A percentile compares a stretch with the other conserved stretches of the same genome.
phyloP scores from a whole-genome alignment of 1,139 yeast species.

The Candida tetrigidarum region DNA sequence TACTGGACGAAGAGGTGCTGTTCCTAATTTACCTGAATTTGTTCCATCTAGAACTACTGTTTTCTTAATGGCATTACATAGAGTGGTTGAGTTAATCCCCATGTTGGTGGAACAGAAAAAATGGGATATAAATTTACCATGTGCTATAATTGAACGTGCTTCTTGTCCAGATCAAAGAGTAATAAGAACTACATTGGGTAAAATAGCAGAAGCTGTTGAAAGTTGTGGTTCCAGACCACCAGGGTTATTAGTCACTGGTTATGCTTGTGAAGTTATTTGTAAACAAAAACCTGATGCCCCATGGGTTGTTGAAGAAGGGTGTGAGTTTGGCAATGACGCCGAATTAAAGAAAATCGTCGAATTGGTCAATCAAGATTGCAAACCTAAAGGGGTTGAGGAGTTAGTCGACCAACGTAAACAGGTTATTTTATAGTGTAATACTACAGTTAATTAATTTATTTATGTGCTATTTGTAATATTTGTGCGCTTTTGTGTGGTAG shows the following conservation, averaged over 20 bases:
- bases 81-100: conserved; percentile 71
- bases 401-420: not conserved
- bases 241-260: conserved; percentile 83
- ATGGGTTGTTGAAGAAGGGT: conserved; percentile 69
- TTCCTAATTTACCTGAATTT: conserved; percentile 80
- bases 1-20: conserved; percentile 85
- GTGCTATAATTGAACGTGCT: conserved; percentile 88
- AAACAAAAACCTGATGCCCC: conserved; percentile 11
- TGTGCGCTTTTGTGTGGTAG: no score
- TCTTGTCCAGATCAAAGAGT: conserved; percentile 93
- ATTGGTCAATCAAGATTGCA: conserved; percentile 6
- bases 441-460: no score
- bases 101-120: conserved; percentile 53
- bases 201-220: conserved; percentile 74
- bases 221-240: conserved; percentile 94
- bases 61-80: conserved; percentile 88
- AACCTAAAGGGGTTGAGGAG: not conserved
- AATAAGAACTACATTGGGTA: conserved; percentile 69
- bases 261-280: conserved; percentile 68
- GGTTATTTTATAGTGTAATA: conserved; percentile 2
- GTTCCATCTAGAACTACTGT: conserved; percentile 77
- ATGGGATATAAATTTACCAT: conserved; percentile 79
- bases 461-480: no score
- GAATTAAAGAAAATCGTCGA: conserved; percentile 6
- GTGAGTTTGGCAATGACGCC: conserved; percentile 12